Conservation (phyloP, 208 protist genomes). For the Acanthamoeba healyi region DNA sequence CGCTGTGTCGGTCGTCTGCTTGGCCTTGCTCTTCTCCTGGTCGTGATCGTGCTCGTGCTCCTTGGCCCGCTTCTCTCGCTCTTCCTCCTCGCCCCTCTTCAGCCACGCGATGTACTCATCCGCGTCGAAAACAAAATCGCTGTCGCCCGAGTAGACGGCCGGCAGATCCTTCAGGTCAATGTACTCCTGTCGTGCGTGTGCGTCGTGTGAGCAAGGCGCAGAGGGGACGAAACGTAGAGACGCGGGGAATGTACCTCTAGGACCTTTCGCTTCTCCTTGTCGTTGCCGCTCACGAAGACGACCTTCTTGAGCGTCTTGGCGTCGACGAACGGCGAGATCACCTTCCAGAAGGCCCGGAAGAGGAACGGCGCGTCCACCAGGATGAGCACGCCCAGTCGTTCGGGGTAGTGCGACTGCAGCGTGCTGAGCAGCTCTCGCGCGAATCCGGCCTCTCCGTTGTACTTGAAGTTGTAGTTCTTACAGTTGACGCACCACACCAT, state of each 20-base stretch:
- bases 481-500: constrained; percentile 70
- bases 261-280: constrained; percentile 42
- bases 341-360: constrained; percentile 76
- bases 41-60: neutral
- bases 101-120: constrained; percentile 47
- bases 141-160: constrained; percentile 35
- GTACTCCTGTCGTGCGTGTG: neutral
- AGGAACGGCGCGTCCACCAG: constrained; percentile 59
- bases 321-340: constrained; percentile 74
- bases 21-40: neutral
- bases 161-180: constrained; percentile 49
- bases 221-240: neutral
- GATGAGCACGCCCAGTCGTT: constrained; percentile 64
- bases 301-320: constrained; percentile 71
- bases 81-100: constrained; percentile 53
- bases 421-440: constrained; percentile 63
- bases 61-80: constrained; percentile 14
- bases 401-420: constrained; percentile 66
- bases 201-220: neutral
- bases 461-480: constrained; percentile 62
- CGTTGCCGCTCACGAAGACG: constrained; percentile 53
- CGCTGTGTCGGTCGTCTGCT: neutral
- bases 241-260: neutral
- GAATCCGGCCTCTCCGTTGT: constrained; percentile 61
- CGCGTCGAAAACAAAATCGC: constrained; percentile 45